Evolutionary conservation across 257 asterid species (phyloP).

Genomic region (Lithospermum erythrorhizon): DNA sequence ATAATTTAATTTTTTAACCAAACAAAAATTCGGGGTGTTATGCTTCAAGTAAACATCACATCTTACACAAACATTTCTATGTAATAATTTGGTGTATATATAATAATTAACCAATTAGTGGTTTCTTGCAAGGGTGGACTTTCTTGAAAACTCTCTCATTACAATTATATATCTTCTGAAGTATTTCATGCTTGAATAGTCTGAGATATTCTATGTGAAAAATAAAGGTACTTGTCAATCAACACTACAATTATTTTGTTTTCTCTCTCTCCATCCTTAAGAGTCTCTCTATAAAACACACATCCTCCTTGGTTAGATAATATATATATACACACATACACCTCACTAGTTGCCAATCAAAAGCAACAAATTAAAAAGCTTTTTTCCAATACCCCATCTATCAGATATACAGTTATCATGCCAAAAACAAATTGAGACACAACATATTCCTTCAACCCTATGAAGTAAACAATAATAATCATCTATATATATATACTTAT

Average conservation of each 20-base stretch:
- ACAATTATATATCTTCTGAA: slow-evolving; percentile 45
- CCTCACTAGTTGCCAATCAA: slow-evolving; percentile 2
- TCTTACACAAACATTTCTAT: no score
- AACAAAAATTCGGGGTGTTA: no score
- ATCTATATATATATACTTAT: not conserved
- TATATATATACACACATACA: not conserved
- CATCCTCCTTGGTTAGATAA: not conserved
- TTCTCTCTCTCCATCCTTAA: slow-evolving; percentile 11
- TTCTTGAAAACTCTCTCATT: slow-evolving; percentile 22
- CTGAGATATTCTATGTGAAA: slow-evolving; percentile 30
- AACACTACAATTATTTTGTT: slow-evolving; percentile 6
- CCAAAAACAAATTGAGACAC: not conserved
- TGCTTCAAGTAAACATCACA: no score
- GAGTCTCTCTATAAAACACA: no score
- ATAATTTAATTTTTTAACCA: no score
- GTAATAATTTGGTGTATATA: not conserved
- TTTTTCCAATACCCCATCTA: slow-evolving; percentile 11
- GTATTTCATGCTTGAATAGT: slow-evolving; percentile 30
- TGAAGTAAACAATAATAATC: not conserved
- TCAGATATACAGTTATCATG: not conserved
- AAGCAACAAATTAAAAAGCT: slow-evolving; percentile 1
- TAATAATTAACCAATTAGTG: not conserved
- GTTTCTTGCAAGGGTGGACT: slow-evolving; percentile 42
- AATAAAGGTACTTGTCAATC: slow-evolving; percentile 26
- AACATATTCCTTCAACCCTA: not conserved